Base-by-base conservation (phyloP, 306 rosid genomes). In the Gleditsia sinensis region DNA sequence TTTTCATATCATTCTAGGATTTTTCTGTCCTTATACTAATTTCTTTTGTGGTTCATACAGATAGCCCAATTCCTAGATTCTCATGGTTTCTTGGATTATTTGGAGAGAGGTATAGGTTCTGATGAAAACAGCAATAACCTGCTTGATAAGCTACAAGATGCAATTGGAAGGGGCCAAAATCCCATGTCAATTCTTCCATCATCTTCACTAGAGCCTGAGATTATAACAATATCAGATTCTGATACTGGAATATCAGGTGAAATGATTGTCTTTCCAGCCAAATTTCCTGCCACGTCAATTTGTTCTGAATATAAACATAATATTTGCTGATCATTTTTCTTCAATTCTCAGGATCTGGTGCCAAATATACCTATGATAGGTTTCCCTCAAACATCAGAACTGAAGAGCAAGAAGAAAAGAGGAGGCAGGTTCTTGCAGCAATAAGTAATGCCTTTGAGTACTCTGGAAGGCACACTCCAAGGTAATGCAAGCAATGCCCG, bases 121-220 rank as follows among this genome's bases (percentile, higher is more conserved):
- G 96, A 85, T 69, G 98, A 91, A 83, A 86, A 77, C 78, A 91
- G 63, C 76, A 88, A 86, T 84, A 95, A 92, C 65, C 78, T 92
- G 25, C 99, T 95, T 59, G 99, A 95, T 76, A 92, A 90, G 89
- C 82, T 95, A 62, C 99, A 95, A 90, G 99, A 94, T 88, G 97
- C 96, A 75, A 79, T 94, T 42, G 96, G 97, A 81, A 90, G 98
- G 90, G 96, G 98, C 80, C 92, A 94, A 84, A 92, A 95, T 87
- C 98, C 96, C 71, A 60, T 90, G 76, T 95, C 98, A 72, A 79
- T 92, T 86, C 85, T 92, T 78, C 91, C 97, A 28, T 82, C 89
- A 67, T 65, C 89, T 82, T 69, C 43, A 27, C 73, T 39, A 37
- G 99, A 92, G 78, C 96, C 96, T 71, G 99, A 94, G 91, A 88